Conservation (phyloP, 768 basidiomycete species). For the Tricholoma saponaceum region DNA sequence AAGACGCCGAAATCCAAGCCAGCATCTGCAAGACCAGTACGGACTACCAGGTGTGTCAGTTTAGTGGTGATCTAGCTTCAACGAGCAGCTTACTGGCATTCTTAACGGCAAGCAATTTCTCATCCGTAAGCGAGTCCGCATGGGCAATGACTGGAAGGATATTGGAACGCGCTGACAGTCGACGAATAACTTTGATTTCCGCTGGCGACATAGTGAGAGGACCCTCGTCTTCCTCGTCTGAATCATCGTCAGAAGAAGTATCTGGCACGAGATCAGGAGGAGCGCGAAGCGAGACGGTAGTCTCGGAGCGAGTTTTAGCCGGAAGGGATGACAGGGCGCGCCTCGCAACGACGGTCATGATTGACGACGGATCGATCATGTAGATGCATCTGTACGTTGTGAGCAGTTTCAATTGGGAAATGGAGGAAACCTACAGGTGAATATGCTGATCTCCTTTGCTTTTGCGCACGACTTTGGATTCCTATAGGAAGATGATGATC, state of each 20-base stretch:
- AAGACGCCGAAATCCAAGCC: conserved; percentile 79
- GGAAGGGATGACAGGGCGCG: conserved; percentile 46
- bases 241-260: conserved; percentile 45
- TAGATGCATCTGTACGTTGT: conserved; percentile 65
- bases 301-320: conserved; percentile 59
- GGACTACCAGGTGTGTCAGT: conserved; percentile 34
- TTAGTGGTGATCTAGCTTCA: not conserved
- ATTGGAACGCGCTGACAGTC: conserved; percentile 71
- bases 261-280: conserved; percentile 55
- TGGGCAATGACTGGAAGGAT: conserved; percentile 79
- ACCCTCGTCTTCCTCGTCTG: conserved; percentile 44
- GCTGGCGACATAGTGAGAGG: conserved; percentile 67
- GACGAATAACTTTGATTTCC: conserved; percentile 74
- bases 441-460: conserved; percentile 89
- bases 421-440: conserved; percentile 59
- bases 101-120: conserved; percentile 66
- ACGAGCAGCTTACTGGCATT: conserved; percentile 39
- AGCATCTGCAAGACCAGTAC: conserved; percentile 58
- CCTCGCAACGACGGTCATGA: conserved; percentile 52
- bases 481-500: conserved; percentile 36
- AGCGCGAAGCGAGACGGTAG: conserved; percentile 51
- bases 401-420: conserved; percentile 8
- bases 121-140: conserved; percentile 82
- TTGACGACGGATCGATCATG: conserved; percentile 74
- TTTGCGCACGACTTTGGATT: conserved; percentile 84